phyloP scores from a whole-genome alignment of 305 asterid species.

The Solanum hybrid region DNA sequence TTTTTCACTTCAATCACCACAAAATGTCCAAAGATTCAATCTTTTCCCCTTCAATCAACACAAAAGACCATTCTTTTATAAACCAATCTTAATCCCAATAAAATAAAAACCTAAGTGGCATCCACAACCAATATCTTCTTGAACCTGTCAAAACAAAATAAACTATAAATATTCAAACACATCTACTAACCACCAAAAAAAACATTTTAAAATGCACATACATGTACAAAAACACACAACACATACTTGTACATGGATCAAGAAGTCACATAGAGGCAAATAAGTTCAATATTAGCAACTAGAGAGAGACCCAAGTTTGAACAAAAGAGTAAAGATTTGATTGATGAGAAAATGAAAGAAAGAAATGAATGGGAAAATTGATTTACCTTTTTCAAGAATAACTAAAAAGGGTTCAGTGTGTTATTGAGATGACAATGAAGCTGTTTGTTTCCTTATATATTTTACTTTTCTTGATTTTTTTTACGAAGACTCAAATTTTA shows the following conservation, averaged over 20 bases:
- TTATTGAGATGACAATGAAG: conserved; percentile 17
- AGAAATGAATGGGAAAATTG: conserved; percentile 3
- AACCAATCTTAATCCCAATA: conserved; percentile 14
- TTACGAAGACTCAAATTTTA: conserved; percentile 5
- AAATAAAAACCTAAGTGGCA: conserved; percentile 7
- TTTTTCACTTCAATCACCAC: conserved; percentile 7
- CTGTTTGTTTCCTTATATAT: not conserved
- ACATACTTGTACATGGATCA: conserved; percentile 10
- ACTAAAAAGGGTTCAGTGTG: conserved; percentile 21
- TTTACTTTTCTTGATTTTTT: not conserved
- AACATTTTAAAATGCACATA: not conserved
- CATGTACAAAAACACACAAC: not conserved
- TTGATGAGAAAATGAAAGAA: conserved; percentile 4
- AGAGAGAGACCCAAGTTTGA: conserved; percentile 19
- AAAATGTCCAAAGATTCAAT: conserved; percentile 15
- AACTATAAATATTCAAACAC: not conserved
- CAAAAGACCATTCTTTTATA: not conserved
- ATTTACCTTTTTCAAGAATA: conserved; percentile 25
- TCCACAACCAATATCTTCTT: conserved; percentile 11
- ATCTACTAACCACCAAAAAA: not conserved
- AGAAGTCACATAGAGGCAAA: conserved; percentile 14
- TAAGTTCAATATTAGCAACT: conserved; percentile 17
- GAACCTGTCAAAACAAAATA: conserved; percentile 22
- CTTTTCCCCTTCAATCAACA: conserved; percentile 6
- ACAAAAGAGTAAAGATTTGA: conserved; percentile 7